Conservation (phyloP, 1,284 basidiomycete genomes). For the Fomitiporia mediterranea region DNA sequence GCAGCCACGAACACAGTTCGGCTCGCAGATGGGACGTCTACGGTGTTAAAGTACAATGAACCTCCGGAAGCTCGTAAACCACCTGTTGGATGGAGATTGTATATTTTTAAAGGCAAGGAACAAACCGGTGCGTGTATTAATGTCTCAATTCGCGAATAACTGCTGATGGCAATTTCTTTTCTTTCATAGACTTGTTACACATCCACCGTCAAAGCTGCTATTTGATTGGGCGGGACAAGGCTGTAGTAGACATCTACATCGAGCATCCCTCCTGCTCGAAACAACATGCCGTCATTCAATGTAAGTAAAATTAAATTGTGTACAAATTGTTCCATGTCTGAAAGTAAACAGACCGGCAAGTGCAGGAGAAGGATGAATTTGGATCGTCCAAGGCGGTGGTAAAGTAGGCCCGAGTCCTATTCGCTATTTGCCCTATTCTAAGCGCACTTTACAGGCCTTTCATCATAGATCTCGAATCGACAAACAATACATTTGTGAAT, state of each 20-base stretch:
- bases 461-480: slow-evolving; percentile 95
- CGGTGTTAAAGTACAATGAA: slow-evolving; percentile 97
- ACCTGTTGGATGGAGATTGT: slow-evolving; percentile 84
- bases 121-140: slow-evolving; percentile 69
- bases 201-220: slow-evolving; percentile 93
- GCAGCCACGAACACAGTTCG: slow-evolving; percentile 91
- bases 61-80: slow-evolving; percentile 97
- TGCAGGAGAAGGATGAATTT: slow-evolving; percentile 85
- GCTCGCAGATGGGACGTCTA: slow-evolving; percentile 68
- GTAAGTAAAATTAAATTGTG: slow-evolving; percentile 36
- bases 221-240: slow-evolving; percentile 84
- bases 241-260: slow-evolving; percentile 85
- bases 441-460: slow-evolving; percentile 62
- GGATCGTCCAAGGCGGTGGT: slow-evolving; percentile 72
- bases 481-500: slow-evolving; percentile 93
- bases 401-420: slow-evolving; percentile 55
- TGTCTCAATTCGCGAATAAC: background rate
- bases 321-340: background rate
- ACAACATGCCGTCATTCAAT: slow-evolving; percentile 97
- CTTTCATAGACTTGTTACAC: slow-evolving; percentile 68
- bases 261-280: slow-evolving; percentile 98
- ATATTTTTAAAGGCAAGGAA: slow-evolving; percentile 94
- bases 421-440: slow-evolving; percentile 16
- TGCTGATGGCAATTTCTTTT: background rate
- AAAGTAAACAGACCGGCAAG: slow-evolving; percentile 63